Evolutionary conservation across 257 asterid genomes (phyloP).

Genomic region (Fraxinus cuspidata): DNA sequence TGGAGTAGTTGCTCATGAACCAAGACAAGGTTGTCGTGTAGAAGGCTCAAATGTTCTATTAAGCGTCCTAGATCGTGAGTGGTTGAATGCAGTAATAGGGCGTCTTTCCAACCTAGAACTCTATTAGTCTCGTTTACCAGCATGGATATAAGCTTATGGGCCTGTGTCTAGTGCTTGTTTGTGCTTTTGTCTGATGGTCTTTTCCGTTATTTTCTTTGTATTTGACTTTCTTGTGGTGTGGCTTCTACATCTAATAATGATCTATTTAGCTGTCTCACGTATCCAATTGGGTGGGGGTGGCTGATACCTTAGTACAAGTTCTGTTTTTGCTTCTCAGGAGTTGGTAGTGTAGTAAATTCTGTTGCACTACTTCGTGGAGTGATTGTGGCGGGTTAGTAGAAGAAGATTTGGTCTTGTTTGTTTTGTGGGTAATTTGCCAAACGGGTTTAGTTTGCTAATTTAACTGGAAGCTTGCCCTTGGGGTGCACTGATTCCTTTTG

Average conservation of each 20-base stretch:
- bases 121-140: constrained; percentile 22
- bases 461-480: too few relatives aligned
- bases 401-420: too few relatives aligned
- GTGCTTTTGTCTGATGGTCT: constrained; percentile 28
- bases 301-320: not conserved
- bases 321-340: not conserved
- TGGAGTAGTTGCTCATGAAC: not conserved
- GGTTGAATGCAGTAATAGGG: constrained; percentile 18
- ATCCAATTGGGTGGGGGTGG: not conserved
- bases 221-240: constrained; percentile 16
- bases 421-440: too few relatives aligned
- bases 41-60: constrained; percentile 17
- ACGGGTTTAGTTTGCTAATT: too few relatives aligned
- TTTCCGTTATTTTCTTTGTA: constrained; percentile 17
- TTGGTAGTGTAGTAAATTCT: too few relatives aligned
- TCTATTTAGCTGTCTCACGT: not conserved
- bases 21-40: not conserved
- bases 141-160: constrained; percentile 16
- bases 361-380: not conserved
- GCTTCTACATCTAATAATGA: constrained; percentile 9
- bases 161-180: constrained; percentile 29
- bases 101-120: constrained; percentile 14
- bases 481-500: too few relatives aligned
- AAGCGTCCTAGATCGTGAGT: constrained; percentile 27
- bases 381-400: not conserved